These are phyloP conservation scores for Bidens hawaiensis DNA, from an alignment of 140 eudicot species.

Conservation along the genomic window DNA sequence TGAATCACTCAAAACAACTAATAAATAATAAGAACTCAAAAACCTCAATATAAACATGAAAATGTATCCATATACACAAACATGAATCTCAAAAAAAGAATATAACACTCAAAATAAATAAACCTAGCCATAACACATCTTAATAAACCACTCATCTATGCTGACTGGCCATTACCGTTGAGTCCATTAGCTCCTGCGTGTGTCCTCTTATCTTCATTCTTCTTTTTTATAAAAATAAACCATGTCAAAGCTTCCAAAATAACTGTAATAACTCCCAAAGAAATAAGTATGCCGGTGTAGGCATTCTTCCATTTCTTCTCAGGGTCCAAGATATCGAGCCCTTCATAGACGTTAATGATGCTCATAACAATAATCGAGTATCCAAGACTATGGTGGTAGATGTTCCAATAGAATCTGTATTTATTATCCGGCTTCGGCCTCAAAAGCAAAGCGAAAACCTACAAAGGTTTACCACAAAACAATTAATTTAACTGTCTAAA, in stretches of 20 bases:
- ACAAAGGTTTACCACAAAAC: no score
- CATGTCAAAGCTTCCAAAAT: constrained; percentile 70
- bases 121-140: no score
- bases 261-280: constrained; percentile 45
- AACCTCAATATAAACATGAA: no score
- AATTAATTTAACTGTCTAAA: no score
- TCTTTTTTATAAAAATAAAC: constrained; percentile 48
- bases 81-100: no score
- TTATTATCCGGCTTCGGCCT: constrained; percentile 90
- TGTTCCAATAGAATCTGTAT: constrained; percentile 82
- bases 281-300: constrained; percentile 55
- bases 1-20: no score
- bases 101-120: no score
- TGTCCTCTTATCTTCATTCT: constrained; percentile 34
- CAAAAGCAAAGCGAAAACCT: constrained; percentile 63
- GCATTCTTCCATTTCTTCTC: constrained; percentile 69
- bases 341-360: constrained; percentile 57
- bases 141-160: no score
- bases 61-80: no score
- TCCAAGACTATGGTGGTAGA: constrained; percentile 35
- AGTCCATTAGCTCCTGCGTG: constrained; percentile 31
- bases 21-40: no score
- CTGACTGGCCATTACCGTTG: no score
- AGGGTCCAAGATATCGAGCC: constrained; percentile 73
- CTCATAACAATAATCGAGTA: background rate